phyloP scores from a whole-genome alignment of 2,329 filamentous ascomycete genomes.

The Iodosphaeria phyllophila region DNA sequence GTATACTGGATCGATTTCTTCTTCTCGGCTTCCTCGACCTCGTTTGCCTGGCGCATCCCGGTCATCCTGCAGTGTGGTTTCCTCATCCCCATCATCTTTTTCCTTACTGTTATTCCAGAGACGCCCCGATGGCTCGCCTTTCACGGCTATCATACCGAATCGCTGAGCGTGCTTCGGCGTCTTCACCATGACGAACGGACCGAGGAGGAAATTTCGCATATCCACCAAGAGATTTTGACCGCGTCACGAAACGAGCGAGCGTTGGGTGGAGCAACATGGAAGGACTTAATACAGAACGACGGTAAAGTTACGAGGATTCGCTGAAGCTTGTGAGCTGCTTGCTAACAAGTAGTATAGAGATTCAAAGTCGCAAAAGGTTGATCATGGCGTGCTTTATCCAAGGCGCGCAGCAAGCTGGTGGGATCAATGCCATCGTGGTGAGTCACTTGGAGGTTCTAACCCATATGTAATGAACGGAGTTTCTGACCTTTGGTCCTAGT shows the following conservation, averaged over 20 bases:
- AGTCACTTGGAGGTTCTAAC: too few species aligned
- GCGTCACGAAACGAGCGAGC: neutral
- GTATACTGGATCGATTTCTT: neutral
- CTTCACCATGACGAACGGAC: slow-evolving; percentile 1
- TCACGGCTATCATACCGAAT: slow-evolving; percentile 14
- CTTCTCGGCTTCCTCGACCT: neutral
- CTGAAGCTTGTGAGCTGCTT: too few species aligned
- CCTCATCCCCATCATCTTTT: slow-evolving; percentile 16
- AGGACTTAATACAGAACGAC: neutral
- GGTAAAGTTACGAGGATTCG: too few species aligned
- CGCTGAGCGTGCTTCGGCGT: slow-evolving; percentile 3
- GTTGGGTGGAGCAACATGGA: neutral
- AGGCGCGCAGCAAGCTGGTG: slow-evolving; percentile 23
- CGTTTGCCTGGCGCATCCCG: slow-evolving; percentile 1
- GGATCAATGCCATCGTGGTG: slow-evolving; percentile 30
- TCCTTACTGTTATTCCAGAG: slow-evolving; percentile 17
- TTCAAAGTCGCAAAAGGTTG: slow-evolving; percentile 5
- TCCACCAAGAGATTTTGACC: neutral
- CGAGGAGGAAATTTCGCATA: slow-evolving; percentile 4
- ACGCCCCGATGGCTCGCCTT: slow-evolving; percentile 17
- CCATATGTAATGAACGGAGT: too few species aligned
- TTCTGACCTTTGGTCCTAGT: too few species aligned
- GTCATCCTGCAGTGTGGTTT: slow-evolving; percentile 11
- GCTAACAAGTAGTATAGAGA: too few species aligned
- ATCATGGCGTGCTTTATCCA: slow-evolving; percentile 15